Conservation (phyloP, 2,329 filamentous ascomycete species). For the Plectosphaerella sp. region DNA sequence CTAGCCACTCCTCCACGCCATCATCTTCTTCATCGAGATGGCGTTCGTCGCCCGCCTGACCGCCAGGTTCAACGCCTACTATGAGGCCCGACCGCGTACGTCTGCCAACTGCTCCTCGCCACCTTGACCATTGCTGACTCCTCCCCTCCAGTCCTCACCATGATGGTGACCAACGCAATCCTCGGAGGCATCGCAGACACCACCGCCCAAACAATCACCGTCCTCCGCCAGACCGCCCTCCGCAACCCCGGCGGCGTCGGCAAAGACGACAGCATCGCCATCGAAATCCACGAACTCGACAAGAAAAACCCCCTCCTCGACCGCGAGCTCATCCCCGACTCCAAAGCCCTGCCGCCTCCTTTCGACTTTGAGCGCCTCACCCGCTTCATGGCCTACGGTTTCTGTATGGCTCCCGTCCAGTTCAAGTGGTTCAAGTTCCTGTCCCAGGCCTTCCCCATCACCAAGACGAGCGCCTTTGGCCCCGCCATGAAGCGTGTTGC, state of each 20-base stretch:
- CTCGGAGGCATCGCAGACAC: slow-evolving; percentile 95
- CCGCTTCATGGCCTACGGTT: slow-evolving; percentile 95
- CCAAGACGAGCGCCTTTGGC: slow-evolving; percentile 66
- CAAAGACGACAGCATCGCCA: slow-evolving; percentile 69
- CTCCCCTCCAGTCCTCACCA: slow-evolving; percentile 71
- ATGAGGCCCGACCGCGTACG: slow-evolving; percentile 77
- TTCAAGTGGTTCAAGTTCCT: slow-evolving; percentile 95
- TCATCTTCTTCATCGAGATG: slow-evolving; percentile 87
- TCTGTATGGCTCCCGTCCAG: slow-evolving; percentile 91
- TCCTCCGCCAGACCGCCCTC: slow-evolving; percentile 64
- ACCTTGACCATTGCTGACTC: slow-evolving; percentile 2
- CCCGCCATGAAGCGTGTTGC: slow-evolving; percentile 87
- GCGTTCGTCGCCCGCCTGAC: slow-evolving; percentile 76
- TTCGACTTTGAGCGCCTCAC: slow-evolving; percentile 96
- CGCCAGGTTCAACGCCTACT: slow-evolving; percentile 89
- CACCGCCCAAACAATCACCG: slow-evolving; percentile 87
- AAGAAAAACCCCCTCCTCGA: slow-evolving; percentile 67
- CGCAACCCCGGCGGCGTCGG: slow-evolving; percentile 56
- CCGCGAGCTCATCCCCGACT: slow-evolving; percentile 62
- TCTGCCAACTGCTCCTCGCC: background rate
- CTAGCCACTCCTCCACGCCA: slow-evolving; percentile 80
- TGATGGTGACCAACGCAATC: slow-evolving; percentile 98
- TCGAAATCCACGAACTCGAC: slow-evolving; percentile 86
- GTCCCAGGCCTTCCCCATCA: slow-evolving; percentile 76
- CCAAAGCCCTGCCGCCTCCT: slow-evolving; percentile 63